These are phyloP conservation scores for Lentinula aciculospora DNA, from an alignment of 768 basidiomycete species.

Conservation along the genomic window DNA sequence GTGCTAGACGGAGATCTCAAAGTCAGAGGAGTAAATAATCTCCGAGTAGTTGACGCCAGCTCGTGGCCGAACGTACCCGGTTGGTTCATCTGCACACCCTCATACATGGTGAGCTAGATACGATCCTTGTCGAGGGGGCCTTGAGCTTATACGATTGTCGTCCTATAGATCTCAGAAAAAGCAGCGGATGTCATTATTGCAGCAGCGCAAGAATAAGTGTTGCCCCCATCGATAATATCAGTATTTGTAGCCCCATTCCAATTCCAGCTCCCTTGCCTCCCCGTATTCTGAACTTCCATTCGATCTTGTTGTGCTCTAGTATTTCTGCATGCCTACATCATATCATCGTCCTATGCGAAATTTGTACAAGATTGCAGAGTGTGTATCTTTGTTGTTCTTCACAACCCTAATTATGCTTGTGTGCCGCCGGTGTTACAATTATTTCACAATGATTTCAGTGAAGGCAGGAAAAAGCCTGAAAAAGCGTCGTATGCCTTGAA, in stretches of 20 bases:
- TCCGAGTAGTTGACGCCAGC: conserved; percentile 25
- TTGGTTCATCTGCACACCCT: conserved; percentile 24
- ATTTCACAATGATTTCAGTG: no score
- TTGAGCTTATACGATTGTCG: not conserved
- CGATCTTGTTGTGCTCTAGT: not conserved
- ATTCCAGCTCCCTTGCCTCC: no score
- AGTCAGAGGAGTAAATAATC: conserved; percentile 22
- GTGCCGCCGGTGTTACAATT: no score
- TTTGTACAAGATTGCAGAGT: not conserved
- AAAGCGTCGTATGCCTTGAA: not conserved
- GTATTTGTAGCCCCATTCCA: no score
- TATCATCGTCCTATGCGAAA: not conserved
- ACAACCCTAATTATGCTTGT: not conserved
- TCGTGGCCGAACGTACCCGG: conserved; percentile 25
- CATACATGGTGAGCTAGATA: conserved; percentile 21
- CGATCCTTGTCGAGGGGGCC: not conserved
- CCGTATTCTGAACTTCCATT: no score
- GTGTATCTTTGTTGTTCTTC: not conserved
- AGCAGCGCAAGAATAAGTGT: conserved; percentile 6
- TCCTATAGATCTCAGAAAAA: conserved; percentile 22
- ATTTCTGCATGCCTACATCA: no score
- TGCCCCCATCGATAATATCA: no score
- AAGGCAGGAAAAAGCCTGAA: no score
- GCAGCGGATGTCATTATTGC: conserved; percentile 22
- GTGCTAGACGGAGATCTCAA: conserved; percentile 25